Evolutionary conservation across 2,329 filamentous ascomycete genomes (phyloP).

Genomic region (Exophiala alcalophila): DNA sequence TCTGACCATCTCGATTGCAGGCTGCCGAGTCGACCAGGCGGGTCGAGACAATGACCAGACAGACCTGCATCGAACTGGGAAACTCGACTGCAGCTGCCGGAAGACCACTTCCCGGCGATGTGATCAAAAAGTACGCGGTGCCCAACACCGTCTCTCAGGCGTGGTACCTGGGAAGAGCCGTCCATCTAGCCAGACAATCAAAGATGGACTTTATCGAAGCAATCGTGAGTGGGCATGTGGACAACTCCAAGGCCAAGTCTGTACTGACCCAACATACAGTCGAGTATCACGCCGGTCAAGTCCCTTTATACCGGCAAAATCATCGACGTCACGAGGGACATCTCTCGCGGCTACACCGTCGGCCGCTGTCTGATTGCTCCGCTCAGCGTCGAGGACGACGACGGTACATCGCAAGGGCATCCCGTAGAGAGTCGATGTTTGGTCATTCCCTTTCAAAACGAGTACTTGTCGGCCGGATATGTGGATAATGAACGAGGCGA

Average conservation of each 20-base stretch:
- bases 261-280: constrained; percentile 1
- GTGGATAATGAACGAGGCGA: constrained; percentile 8
- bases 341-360: constrained; percentile 42
- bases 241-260: too few relatives aligned
- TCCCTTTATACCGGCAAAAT: constrained; percentile 46
- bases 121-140: constrained; percentile 32
- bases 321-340: constrained; percentile 41
- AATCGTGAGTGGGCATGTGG: constrained; percentile 37
- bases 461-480: constrained; percentile 34
- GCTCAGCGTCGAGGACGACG: constrained; percentile 29
- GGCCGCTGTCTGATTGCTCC: constrained; percentile 35
- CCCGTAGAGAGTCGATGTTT: constrained; percentile 17
- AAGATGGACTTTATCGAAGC: constrained; percentile 41
- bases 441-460: constrained; percentile 34
- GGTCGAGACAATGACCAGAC: constrained; percentile 32
- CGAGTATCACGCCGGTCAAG: constrained; percentile 12
- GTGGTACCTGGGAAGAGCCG: constrained; percentile 35
- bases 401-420: constrained; percentile 29
- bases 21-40: constrained; percentile 31
- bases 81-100: constrained; percentile 29
- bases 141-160: constrained; percentile 35
- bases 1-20: background rate
- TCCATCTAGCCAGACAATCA: constrained; percentile 30
- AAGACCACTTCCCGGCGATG: constrained; percentile 28
- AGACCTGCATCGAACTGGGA: constrained; percentile 32